Conservation (phyloP, 345 rosid species). For the Euphorbia tirucalli region DNA sequence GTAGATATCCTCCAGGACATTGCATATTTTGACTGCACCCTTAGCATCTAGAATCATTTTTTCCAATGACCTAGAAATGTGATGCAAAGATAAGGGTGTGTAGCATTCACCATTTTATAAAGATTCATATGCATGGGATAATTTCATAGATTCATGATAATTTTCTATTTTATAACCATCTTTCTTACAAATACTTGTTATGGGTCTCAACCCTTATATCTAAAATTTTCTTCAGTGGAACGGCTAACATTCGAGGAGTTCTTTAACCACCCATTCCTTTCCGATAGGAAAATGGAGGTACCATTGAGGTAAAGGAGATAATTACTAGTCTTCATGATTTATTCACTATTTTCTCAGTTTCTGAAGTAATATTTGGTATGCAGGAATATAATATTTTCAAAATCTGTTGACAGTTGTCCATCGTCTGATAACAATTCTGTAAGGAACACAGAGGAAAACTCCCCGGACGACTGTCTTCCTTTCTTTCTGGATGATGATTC, state of each 20-base stretch:
- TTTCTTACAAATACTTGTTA: not conserved
- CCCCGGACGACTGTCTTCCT: slow-evolving; percentile 81
- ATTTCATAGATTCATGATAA: slow-evolving; percentile 1
- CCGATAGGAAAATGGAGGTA: slow-evolving; percentile 45
- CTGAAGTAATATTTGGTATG: slow-evolving; percentile 27
- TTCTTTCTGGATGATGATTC: slow-evolving; percentile 83
- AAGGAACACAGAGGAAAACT: slow-evolving; percentile 55
- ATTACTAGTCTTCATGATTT: slow-evolving; percentile 7
- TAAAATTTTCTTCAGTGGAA: slow-evolving; percentile 56
- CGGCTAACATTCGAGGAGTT: slow-evolving; percentile 93
- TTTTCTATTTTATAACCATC: not conserved
- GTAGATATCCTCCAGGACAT: not conserved
- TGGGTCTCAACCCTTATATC: not conserved
- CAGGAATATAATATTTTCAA: slow-evolving; percentile 48
- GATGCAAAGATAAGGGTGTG: not conserved
- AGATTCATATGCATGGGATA: not conserved
- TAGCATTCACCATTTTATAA: not conserved
- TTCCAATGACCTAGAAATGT: slow-evolving; percentile 10
- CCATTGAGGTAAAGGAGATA: slow-evolving; percentile 49
- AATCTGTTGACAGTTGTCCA: slow-evolving; percentile 45
- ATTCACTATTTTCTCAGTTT: slow-evolving; percentile 17
- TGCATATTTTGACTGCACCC: not conserved
- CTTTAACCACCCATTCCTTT: slow-evolving; percentile 85
- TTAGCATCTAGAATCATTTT: slow-evolving; percentile 3
- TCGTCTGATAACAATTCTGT: slow-evolving; percentile 46